A percentile compares a stretch with the other conserved stretches of the same genome.
Conservation (phyloP, 495 filamentous ascomycete genomes). For the Neurospora discreta region DNA sequence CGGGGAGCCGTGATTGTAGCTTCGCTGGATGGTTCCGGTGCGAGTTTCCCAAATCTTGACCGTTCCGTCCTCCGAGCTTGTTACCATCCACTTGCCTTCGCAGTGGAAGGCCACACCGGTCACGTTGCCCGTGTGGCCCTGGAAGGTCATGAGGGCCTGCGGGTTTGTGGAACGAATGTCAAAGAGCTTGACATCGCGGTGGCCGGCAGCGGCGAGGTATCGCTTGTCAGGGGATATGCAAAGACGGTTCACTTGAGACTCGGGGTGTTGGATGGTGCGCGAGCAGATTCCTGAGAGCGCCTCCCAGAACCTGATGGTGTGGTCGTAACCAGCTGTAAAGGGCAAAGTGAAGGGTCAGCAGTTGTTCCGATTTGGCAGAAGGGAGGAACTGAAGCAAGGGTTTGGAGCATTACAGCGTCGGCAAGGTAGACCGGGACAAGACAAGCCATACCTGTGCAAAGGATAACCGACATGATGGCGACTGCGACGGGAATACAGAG, state of each 20-base stretch:
- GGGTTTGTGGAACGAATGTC: conserved; percentile 96
- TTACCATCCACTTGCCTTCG: conserved; percentile 99
- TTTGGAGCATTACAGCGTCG: not conserved
- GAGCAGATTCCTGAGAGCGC: conserved; percentile 95
- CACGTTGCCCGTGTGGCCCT: conserved; percentile 90
- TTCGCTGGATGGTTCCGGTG: conserved; percentile 75
- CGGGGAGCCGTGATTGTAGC: conserved; percentile 75
- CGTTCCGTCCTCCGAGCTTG: conserved; percentile 89
- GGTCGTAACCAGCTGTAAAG: conserved; percentile 82
- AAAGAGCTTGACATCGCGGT: conserved; percentile 91
- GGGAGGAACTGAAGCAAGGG: not conserved
- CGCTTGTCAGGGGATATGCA: conserved; percentile 98
- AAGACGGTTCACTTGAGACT: conserved; percentile 95
- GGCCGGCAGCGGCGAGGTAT: conserved; percentile 87
- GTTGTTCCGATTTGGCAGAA: not conserved
- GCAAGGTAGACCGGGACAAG: not conserved
- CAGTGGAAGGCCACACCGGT: conserved; percentile 96
- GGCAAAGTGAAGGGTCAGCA: not conserved
- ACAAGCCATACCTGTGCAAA: conserved; percentile 61
- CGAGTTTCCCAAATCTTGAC: conserved; percentile 99
- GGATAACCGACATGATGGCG: conserved; percentile 67
- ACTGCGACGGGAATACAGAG: not conserved
- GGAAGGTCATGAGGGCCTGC: conserved; percentile 81
- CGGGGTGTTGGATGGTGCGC: conserved; percentile 91
- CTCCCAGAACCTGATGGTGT: conserved; percentile 99